Percentiles rank a stretch among this genome's conserved stretches.
These are phyloP conservation scores for Suhomyces kilbournensis DNA, from an alignment of 805 yeast genomes.

Conservation along the genomic window DNA sequence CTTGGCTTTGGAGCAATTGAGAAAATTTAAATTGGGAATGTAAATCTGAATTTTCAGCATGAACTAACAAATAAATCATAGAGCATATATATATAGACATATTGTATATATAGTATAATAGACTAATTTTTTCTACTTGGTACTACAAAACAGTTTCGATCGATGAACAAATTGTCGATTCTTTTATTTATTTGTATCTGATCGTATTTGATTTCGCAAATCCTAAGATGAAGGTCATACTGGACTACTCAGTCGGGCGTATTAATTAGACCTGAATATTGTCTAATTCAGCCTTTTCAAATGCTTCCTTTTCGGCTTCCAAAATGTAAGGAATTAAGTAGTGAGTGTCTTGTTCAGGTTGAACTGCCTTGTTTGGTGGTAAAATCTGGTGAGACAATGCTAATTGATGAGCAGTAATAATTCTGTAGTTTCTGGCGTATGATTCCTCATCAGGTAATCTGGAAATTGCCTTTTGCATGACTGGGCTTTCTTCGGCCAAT, in stretches of 20 bases:
- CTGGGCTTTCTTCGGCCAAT: slow-evolving; percentile 81
- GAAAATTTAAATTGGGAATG: slow-evolving; percentile 53
- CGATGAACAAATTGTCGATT: not conserved
- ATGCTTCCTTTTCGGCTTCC: slow-evolving; percentile 90
- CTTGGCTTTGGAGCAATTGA: slow-evolving; percentile 63
- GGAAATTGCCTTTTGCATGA: slow-evolving; percentile 78
- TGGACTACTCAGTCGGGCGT: not conserved
- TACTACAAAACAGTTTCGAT: not conserved
- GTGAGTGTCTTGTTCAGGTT: slow-evolving; percentile 75
- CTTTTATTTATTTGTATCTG: not conserved
- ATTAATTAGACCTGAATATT: slow-evolving; percentile 47
- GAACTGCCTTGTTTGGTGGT: slow-evolving; percentile 74
- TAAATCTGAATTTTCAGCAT: slow-evolving; percentile 6
- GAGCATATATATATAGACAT: not conserved
- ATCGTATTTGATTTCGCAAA: not conserved
- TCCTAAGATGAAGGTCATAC: not conserved
- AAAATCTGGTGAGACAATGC: slow-evolving; percentile 80
- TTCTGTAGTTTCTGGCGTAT: slow-evolving; percentile 90
- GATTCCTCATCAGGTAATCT: slow-evolving; percentile 83
- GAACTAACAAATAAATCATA: not conserved
- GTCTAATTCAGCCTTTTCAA: slow-evolving; percentile 86
- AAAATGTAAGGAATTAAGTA: slow-evolving; percentile 85
- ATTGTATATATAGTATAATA: not conserved
- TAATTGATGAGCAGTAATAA: slow-evolving; percentile 87
- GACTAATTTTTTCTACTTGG: not conserved